A percentile compares a stretch with the other conserved stretches of the same genome.
phyloP scores from a whole-genome alignment of 495 filamentous ascomycete genomes.

The Penicillium goetzii region DNA sequence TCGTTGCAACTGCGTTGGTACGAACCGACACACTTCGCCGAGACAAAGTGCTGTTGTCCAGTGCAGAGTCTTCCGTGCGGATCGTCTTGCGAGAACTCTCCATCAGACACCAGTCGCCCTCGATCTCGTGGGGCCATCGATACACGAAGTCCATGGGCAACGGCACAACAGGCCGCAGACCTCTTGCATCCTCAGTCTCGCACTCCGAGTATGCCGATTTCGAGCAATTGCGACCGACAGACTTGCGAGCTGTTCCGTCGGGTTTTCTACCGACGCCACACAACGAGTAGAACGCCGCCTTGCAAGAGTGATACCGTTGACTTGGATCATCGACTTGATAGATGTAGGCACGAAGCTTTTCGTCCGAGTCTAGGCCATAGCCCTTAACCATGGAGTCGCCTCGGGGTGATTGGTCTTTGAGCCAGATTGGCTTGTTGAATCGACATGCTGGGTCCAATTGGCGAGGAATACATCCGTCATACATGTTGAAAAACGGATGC shows the following conservation, averaged over 20 bases:
- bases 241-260: constrained; percentile 47
- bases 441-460: constrained; percentile 48
- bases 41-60: constrained; percentile 41
- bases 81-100: constrained; percentile 33
- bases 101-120: constrained; percentile 49
- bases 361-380: constrained; percentile 50
- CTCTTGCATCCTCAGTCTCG: constrained; percentile 69
- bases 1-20: constrained; percentile 32
- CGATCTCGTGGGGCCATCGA: constrained; percentile 44
- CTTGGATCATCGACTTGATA: constrained; percentile 43
- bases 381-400: constrained; percentile 54
- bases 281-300: constrained; percentile 49
- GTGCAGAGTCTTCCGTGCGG: constrained; percentile 35
- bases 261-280: constrained; percentile 57
- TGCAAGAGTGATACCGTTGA: constrained; percentile 49
- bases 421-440: constrained; percentile 49
- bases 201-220: constrained; percentile 72
- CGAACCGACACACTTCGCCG: constrained; percentile 34
- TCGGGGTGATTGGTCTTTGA: constrained; percentile 46
- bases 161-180: constrained; percentile 70
- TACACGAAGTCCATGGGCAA: constrained; percentile 72
- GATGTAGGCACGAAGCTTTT: constrained; percentile 47
- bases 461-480: constrained; percentile 55
- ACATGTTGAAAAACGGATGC: constrained; percentile 78
- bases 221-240: constrained; percentile 44